Base-by-base conservation (phyloP, 2,329 filamentous ascomycete species). In the Venturia pyrina region DNA sequence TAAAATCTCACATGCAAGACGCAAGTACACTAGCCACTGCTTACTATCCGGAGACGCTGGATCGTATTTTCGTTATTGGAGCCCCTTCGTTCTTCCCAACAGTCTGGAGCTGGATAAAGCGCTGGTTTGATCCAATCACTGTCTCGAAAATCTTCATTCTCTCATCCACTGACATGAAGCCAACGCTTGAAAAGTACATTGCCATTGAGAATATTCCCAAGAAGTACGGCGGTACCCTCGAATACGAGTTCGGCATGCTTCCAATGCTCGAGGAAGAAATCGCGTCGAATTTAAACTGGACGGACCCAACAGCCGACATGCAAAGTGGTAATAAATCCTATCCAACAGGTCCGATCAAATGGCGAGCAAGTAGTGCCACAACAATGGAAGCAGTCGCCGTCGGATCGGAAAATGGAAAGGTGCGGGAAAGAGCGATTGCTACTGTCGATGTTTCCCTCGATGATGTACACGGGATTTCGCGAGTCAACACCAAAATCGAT, bases 111-210 rank as follows among this genome's bases (percentile, higher is more conserved):
- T 96, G 92, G 91, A 85, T 96, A 78, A 96, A 96, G 82, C 88
- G 89, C 73, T 96, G 93, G 92, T 96, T 96, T 62, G 79, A 82
- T 78, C 93, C 93, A 7, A 91, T 92, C 68, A 97, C 93, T 43
- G 76, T 77, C 3, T 95, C 91, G 72, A 98, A 98, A 80, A 97
- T 98, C 75, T 96, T 96, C 76, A 95, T 98, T 71, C 85, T 98
- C 65, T 82, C 83, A 61, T 80, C 85, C 10, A 74, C 84, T 65
- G 91, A 96, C 76, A 88, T 96, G 64, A 84, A 87, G 70, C 80
- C 88, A 19, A 93, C 91, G 1, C 85, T 98, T 34, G 84, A 87
- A 69, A 81, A 85, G 65, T 97, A 93, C 78, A 91, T 98, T 74
- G 89, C 96, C 64, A 82, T 85, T 0, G 82, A 85, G 64, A 90